Conservation (phyloP, 2,329 filamentous ascomycete genomes). For the Penicillium sp. region DNA sequence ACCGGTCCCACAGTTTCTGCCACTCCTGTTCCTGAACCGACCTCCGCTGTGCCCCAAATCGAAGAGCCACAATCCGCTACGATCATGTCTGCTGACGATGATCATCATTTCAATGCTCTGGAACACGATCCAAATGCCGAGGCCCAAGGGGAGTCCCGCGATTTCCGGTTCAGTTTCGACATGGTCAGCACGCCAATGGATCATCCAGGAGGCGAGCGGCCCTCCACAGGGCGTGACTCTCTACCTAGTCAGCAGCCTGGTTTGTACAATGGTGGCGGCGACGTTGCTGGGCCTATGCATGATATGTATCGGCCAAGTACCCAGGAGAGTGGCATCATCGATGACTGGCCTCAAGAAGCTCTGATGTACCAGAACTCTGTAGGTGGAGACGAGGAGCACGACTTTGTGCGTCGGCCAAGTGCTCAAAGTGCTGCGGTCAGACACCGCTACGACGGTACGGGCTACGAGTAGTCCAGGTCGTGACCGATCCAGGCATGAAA, state of each 20-base stretch:
- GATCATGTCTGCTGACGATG: constrained; percentile 16
- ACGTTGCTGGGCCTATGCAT: constrained; percentile 12
- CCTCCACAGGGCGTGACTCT: constrained; percentile 26
- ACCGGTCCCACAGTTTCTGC: constrained; percentile 15
- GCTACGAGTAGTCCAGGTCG: not conserved
- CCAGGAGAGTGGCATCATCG: constrained; percentile 24
- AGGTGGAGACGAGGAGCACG: constrained; percentile 22
- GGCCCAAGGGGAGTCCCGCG: constrained; percentile 11
- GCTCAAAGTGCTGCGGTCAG: constrained; percentile 24
- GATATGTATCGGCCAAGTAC: constrained; percentile 18
- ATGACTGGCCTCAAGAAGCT: constrained; percentile 44
- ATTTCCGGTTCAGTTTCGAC: constrained; percentile 37
- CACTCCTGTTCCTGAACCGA: constrained; percentile 18
- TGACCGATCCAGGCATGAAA: constrained; percentile 10
- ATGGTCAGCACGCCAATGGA: constrained; percentile 15
- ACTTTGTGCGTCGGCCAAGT: constrained; percentile 18
- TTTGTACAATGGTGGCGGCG: constrained; percentile 19
- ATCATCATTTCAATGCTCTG: constrained; percentile 14
- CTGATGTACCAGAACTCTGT: constrained; percentile 39
- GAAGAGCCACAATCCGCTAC: constrained; percentile 23
- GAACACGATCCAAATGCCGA: not conserved
- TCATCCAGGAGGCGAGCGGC: not conserved
- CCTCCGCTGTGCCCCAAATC: constrained; percentile 21
- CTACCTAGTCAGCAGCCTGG: constrained; percentile 32
- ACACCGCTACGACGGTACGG: constrained; percentile 31